A percentile compares a stretch with the other conserved stretches of the same genome.
Evolutionary conservation across 768 basidiomycete genomes (phyloP).

Genomic region (Multifurca ochricompacta): DNA sequence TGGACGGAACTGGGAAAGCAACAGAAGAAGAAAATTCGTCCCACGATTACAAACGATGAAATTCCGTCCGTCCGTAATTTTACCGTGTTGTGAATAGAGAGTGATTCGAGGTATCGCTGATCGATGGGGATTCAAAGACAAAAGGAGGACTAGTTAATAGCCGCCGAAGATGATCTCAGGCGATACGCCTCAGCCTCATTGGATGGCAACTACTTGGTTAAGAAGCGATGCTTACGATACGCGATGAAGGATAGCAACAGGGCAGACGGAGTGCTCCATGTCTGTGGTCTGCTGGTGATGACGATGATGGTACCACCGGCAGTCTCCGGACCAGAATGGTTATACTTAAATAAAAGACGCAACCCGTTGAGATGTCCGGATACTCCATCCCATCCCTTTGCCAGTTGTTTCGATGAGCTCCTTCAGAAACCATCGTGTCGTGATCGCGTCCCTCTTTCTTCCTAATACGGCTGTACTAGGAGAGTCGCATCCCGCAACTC

Average conservation of each 20-base stretch:
- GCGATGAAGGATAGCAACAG: not conserved
- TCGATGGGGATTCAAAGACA: slow-evolving; percentile 9
- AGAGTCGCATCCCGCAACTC: slow-evolving; percentile 47
- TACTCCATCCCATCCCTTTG: not conserved
- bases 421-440: slow-evolving; percentile 61
- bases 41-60: not conserved
- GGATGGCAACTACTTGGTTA: not conserved
- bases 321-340: slow-evolving; percentile 1
- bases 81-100: slow-evolving; percentile 7
- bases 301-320: not conserved
- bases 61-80: slow-evolving; percentile 8
- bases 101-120: not conserved
- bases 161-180: not conserved
- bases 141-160: not conserved
- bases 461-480: slow-evolving; percentile 63
- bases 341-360: slow-evolving; percentile 9
- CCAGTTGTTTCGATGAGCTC: slow-evolving; percentile 45
- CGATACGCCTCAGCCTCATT: not conserved
- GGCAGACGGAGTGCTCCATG: not conserved
- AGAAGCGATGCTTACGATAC: not conserved
- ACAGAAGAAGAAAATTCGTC: not conserved
- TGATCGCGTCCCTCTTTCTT: slow-evolving; percentile 81
- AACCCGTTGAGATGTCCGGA: not conserved
- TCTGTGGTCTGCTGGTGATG: too few species aligned
- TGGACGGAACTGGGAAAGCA: too few species aligned